These are phyloP conservation scores for Globisporangium radiosum DNA, from an alignment of 352 stramenopile species.

Conservation along the genomic window DNA sequence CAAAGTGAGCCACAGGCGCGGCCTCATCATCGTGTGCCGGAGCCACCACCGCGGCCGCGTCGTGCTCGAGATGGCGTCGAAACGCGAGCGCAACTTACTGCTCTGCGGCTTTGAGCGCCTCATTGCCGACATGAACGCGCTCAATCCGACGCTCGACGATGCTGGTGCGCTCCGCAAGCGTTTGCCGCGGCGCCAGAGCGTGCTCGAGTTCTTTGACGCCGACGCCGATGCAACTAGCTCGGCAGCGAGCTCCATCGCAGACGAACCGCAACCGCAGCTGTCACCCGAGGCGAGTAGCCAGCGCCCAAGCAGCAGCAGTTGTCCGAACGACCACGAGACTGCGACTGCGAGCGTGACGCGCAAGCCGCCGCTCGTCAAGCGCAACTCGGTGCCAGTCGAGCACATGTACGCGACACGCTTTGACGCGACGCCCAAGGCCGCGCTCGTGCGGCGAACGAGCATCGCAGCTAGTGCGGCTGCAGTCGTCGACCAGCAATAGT, in stretches of 20 bases:
- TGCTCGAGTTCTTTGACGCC: conserved; percentile 43
- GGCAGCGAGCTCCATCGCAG: background rate
- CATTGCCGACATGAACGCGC: conserved; percentile 38
- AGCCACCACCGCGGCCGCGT: conserved; percentile 56
- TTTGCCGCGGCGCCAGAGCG: conserved; percentile 34
- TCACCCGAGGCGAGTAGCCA: background rate
- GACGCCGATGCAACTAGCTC: conserved; percentile 5
- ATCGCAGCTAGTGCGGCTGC: conserved; percentile 3
- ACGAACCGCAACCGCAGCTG: too few relatives aligned
- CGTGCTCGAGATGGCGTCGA: conserved; percentile 54
- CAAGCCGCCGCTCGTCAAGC: conserved; percentile 3
- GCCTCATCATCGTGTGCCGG: conserved; percentile 60
- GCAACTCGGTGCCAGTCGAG: conserved; percentile 23
- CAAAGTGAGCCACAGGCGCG: conserved; percentile 59
- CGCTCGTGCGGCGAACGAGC: conserved; percentile 17
- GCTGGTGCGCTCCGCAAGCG: conserved; percentile 40
- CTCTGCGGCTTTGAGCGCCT: conserved; percentile 49
- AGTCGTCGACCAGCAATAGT: too few relatives aligned
- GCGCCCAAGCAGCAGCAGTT: background rate
- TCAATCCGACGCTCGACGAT: conserved; percentile 34
- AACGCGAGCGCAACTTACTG: conserved; percentile 50
- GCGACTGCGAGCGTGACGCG: too few relatives aligned
- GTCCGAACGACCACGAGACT: background rate
- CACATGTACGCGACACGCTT: conserved; percentile 65
- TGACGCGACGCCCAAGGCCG: conserved; percentile 22